These are phyloP conservation scores for Parathielavia appendiculata DNA, from an alignment of 495 filamentous ascomycete genomes.

Conservation along the genomic window DNA sequence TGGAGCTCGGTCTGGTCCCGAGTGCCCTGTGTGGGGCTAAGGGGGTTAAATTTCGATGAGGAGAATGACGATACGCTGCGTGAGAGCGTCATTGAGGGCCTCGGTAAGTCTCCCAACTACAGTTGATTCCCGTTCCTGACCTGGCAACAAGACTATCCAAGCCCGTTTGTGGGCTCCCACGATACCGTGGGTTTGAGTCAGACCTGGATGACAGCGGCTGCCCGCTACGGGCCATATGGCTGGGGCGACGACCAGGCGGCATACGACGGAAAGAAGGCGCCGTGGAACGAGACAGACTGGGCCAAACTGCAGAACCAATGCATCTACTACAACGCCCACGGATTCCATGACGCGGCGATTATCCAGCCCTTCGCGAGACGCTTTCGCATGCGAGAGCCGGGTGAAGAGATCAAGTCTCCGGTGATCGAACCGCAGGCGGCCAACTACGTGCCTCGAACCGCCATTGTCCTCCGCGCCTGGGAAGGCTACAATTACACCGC, in stretches of 20 bases:
- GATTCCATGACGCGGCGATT: not conserved
- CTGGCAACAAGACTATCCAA: not conserved
- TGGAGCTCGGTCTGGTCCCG: not conserved
- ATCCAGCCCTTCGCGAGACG: not conserved
- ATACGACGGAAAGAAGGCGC: not conserved
- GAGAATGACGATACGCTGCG: not conserved
- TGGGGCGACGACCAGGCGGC: not conserved
- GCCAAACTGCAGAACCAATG: constrained; percentile 3
- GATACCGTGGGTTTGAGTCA: not conserved
- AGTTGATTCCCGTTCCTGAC: not conserved
- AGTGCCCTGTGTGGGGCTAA: not conserved
- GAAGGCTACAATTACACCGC: constrained; percentile 7
- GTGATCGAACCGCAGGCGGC: constrained; percentile 3
- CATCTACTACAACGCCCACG: not conserved
- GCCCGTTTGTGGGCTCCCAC: constrained; percentile 6
- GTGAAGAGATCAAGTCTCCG: not conserved
- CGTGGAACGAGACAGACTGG: constrained; percentile 3
- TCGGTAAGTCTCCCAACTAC: not conserved
- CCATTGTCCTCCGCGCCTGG: constrained; percentile 7
- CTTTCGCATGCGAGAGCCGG: constrained; percentile 2
- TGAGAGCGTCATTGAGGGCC: constrained; percentile 2
- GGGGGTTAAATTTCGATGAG: not conserved
- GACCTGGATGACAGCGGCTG: constrained; percentile 10
- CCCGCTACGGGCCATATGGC: constrained; percentile 9
- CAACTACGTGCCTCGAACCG: constrained; percentile 1